Evolutionary conservation across 1,139 yeast species (phyloP).

Genomic region (Suhomyces kunorum): DNA sequence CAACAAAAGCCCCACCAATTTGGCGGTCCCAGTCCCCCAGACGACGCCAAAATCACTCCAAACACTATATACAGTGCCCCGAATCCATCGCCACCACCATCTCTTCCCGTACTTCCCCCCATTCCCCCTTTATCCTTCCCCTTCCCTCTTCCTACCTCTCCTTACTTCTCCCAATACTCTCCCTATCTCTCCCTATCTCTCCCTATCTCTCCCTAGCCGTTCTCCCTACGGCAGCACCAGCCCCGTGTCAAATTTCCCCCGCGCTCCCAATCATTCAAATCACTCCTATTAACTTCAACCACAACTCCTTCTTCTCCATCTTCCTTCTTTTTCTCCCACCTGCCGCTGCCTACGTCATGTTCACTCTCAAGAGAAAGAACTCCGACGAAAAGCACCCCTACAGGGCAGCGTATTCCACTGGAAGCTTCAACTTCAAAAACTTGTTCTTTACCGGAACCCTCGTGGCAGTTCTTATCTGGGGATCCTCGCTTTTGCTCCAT

Average conservation of each 20-base stretch:
- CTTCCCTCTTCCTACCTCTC: not conserved
- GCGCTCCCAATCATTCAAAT: not conserved
- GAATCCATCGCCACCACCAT: not conserved
- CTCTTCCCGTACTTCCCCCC: not conserved
- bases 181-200: not conserved
- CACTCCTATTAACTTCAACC: not conserved
- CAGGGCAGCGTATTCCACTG: constrained; percentile 4
- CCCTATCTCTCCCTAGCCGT: not conserved
- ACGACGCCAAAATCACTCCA: too few relatives aligned
- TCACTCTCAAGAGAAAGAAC: constrained; percentile 16
- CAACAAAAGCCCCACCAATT: too few relatives aligned
- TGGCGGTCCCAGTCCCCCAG: too few relatives aligned
- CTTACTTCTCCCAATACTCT: not conserved
- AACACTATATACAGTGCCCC: too few relatives aligned
- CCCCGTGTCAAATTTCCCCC: not conserved
- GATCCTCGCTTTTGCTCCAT: constrained; percentile 35
- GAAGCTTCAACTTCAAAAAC: constrained; percentile 15
- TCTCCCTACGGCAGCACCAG: not conserved
- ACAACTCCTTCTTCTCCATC: not conserved
- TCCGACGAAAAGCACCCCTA: constrained; percentile 16
- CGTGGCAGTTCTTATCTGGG: constrained; percentile 40
- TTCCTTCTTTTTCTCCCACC: not conserved
- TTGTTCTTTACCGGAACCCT: constrained; percentile 26
- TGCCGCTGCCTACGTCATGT: not conserved
- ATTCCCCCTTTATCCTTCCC: not conserved